phyloP scores from a whole-genome alignment of 2,329 filamentous ascomycete genomes.

The Colletotrichum lini region DNA sequence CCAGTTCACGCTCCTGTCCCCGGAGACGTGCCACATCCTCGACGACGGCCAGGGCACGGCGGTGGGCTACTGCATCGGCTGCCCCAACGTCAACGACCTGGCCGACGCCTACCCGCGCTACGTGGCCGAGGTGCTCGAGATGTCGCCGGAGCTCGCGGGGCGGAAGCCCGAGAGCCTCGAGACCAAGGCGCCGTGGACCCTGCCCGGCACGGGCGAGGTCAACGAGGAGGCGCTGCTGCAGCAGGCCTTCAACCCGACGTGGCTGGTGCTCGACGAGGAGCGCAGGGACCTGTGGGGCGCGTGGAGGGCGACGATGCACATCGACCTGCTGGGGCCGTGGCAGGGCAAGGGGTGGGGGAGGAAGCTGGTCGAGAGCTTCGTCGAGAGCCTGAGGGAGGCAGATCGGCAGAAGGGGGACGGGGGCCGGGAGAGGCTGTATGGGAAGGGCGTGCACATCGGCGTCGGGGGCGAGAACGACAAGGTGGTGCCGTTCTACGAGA shows the following conservation, averaged over 20 bases:
- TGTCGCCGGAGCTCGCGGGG: slow-evolving; percentile 44
- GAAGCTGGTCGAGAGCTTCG: slow-evolving; percentile 57
- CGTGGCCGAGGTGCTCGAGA: slow-evolving; percentile 53
- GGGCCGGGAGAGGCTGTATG: slow-evolving; percentile 44
- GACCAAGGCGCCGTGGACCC: slow-evolving; percentile 50
- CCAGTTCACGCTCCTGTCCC: slow-evolving; percentile 63
- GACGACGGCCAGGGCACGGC: slow-evolving; percentile 61
- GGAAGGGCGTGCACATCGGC: slow-evolving; percentile 60
- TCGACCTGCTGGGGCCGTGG: slow-evolving; percentile 60
- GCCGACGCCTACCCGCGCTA: slow-evolving; percentile 56
- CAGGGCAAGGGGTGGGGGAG: slow-evolving; percentile 62
- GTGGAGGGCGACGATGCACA: slow-evolving; percentile 64
- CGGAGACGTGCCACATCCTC: slow-evolving; percentile 61
- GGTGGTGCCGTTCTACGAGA: slow-evolving; percentile 65
- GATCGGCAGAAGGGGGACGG: slow-evolving; percentile 22
- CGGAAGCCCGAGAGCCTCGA: slow-evolving; percentile 46
- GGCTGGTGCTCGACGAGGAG: slow-evolving; percentile 55
- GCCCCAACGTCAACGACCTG: slow-evolving; percentile 59
- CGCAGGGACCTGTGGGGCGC: slow-evolving; percentile 52
- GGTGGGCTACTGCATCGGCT: slow-evolving; percentile 66
- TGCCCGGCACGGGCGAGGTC: slow-evolving; percentile 44
- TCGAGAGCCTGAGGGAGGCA: slow-evolving; percentile 53
- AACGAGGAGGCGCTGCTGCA: slow-evolving; percentile 57
- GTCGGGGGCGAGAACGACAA: slow-evolving; percentile 62
- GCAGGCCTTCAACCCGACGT: slow-evolving; percentile 57